Percentiles rank a stretch among this genome's conserved stretches.
phyloP scores from a whole-genome alignment of 2,329 filamentous ascomycete species.

The Venturia aucupariae region DNA sequence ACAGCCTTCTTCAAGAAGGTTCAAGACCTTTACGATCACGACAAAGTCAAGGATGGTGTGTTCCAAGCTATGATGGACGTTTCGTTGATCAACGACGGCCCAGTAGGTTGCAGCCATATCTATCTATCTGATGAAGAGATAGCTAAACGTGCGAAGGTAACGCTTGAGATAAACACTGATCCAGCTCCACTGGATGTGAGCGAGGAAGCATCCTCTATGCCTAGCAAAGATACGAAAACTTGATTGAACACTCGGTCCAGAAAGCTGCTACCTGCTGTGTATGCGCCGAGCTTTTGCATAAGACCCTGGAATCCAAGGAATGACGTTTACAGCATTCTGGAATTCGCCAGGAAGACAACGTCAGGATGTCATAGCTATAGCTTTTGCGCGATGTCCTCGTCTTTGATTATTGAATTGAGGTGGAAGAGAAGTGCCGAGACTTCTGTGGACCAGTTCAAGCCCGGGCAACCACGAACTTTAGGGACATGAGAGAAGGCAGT shows the following conservation, averaged over 20 bases:
- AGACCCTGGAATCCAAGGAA: neutral
- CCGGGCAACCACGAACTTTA: neutral
- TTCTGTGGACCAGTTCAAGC: neutral
- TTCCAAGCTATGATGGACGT: constrained; percentile 99
- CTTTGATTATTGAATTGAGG: neutral
- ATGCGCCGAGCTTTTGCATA: neutral
- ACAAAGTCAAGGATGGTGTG: constrained; percentile 84
- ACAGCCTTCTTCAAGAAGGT: constrained; percentile 74
- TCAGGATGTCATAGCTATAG: neutral
- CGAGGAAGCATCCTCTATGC: constrained; percentile 17
- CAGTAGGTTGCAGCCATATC: constrained; percentile 40
- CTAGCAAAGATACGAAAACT: constrained; percentile 15
- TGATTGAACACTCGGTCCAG: neutral
- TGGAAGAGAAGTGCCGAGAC: neutral
- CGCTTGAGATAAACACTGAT: constrained; percentile 39
- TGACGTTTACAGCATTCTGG: neutral
- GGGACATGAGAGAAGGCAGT: neutral
- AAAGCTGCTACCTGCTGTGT: neutral
- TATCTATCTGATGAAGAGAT: neutral
- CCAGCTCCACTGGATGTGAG: constrained; percentile 32
- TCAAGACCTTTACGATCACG: constrained; percentile 57
- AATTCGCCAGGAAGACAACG: neutral
- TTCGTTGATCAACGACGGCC: constrained; percentile 76
- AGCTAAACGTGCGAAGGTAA: constrained; percentile 32
- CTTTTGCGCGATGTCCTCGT: neutral